phyloP scores from a whole-genome alignment of 1,284 basidiomycete species.

The Amylostereum chailletii region DNA sequence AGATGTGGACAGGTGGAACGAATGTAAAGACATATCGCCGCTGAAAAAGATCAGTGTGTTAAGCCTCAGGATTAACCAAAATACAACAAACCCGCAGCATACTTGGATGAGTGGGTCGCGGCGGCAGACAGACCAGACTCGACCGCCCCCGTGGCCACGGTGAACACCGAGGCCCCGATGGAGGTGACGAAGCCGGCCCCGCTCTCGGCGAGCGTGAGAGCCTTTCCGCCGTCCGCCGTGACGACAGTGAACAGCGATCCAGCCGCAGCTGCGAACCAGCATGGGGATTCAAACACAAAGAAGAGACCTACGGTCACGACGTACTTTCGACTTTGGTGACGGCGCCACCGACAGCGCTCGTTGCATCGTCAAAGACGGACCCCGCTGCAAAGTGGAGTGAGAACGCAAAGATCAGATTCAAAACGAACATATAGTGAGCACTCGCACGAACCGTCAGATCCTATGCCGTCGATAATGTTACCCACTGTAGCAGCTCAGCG shows the following conservation, averaged over 20 bases:
- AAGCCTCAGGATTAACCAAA: too few species aligned
- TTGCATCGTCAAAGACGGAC: too few species aligned
- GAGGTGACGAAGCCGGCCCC: constrained; percentile 38
- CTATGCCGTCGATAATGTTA: not conserved
- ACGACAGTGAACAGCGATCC: constrained; percentile 30
- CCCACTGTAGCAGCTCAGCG: not conserved
- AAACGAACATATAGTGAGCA: too few species aligned
- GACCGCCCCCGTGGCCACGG: constrained; percentile 21
- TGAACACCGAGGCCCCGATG: constrained; percentile 43
- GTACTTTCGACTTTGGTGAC: constrained; percentile 42
- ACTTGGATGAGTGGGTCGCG: constrained; percentile 9
- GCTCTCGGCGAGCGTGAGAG: constrained; percentile 40
- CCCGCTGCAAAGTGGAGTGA: too few species aligned
- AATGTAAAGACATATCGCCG: too few species aligned
- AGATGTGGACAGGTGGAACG: too few species aligned
- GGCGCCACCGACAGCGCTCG: constrained; percentile 17
- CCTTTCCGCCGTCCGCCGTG: constrained; percentile 21
- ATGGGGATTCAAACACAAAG: not conserved
- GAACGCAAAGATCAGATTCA: too few species aligned
- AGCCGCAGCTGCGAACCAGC: constrained; percentile 29
- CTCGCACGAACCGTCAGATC: not conserved
- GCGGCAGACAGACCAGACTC: constrained; percentile 16
- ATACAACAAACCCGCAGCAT: too few species aligned
- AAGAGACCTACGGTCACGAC: constrained; percentile 13
- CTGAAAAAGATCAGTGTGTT: too few species aligned